These are phyloP conservation scores for Aegilops speltoides DNA, from an alignment of 176 grass and related monocot genomes.

Conservation along the genomic window DNA sequence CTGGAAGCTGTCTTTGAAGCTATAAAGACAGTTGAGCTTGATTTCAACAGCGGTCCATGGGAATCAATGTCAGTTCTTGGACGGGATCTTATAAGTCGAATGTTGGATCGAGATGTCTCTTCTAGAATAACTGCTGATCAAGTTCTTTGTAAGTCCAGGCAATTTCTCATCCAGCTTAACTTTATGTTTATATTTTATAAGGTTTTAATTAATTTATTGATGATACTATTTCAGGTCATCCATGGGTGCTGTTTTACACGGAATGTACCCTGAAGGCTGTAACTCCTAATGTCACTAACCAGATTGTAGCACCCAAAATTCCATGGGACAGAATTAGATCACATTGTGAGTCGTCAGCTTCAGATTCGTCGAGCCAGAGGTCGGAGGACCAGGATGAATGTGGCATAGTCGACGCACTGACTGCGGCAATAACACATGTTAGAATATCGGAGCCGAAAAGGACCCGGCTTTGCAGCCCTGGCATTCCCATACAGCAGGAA, in stretches of 20 bases:
- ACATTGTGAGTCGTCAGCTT: constrained; percentile 38
- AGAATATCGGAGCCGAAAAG: constrained; percentile 72
- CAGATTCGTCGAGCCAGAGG: constrained; percentile 39
- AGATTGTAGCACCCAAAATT: constrained; percentile 36
- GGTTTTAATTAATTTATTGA: constrained; percentile 3
- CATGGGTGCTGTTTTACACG: constrained; percentile 77
- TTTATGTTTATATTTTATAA: background rate
- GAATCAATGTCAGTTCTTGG: constrained; percentile 66
- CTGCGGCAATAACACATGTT: constrained; percentile 65
- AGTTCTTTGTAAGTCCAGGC: constrained; percentile 59
- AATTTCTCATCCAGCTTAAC: background rate
- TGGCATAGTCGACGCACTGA: constrained; percentile 66
- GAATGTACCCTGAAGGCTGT: constrained; percentile 51
- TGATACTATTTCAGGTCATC: constrained; percentile 63
- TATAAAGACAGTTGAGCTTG: constrained; percentile 71
- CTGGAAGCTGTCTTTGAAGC: constrained; percentile 79
- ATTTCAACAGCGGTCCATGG: constrained; percentile 69
- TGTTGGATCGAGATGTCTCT: constrained; percentile 79
- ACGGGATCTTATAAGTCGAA: constrained; percentile 68
- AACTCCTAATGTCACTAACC: constrained; percentile 47
- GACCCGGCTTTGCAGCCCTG: constrained; percentile 56
- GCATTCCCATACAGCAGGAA: constrained; percentile 49
- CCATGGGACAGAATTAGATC: constrained; percentile 37
- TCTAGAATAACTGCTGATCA: constrained; percentile 65
- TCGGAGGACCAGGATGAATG: constrained; percentile 59